Base-by-base conservation (phyloP, 106 monocot species). In the Hemerocallis citrina region DNA sequence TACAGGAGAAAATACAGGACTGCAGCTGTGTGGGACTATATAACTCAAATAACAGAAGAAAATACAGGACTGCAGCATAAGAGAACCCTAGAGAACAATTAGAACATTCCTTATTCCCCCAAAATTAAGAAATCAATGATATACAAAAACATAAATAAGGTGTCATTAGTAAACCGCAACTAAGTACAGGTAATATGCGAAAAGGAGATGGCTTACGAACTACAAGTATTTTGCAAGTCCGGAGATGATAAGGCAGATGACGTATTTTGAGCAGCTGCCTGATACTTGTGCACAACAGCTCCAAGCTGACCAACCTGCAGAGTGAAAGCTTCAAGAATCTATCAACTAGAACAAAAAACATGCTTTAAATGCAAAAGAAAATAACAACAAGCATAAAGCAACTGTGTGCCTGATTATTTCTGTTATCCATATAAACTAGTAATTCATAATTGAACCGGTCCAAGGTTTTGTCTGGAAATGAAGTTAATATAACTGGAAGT, bases 251-350 rank as follows among this genome's bases (percentile, higher is more conserved):
- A 27, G 32, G 19, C 47, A 14, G 72, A 61, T 6, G 76, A 47
- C 46, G 72, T 67, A 74, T 80, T 86, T 64, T 94, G 89, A 40
- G 66, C 57, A 61, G 85, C 47, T 40, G 24, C 32, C 70, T 85
- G 89, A 60, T 89, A 94, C 67, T 94, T 89, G 64, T 85, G 89
- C 27, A 82, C 82, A 10, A 89, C 80, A 15, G 74, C 64, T 30
- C 89, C 82, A 37, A 94, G 85, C 67, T 89, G 88, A 73, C 74
- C 79, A 54, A 86, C 78, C 94, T 94, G 69, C 23, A 75, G 25
- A 67, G 21, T 12, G 67, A 32, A 60, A 12, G 27, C 39, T 64
- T 34, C 3, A 49, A 22, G 31, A 74, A 34, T n/a, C 12, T 5
- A 52, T 19, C 8, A 63, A 15, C 1, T 6, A 50, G 22, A 42